phyloP scores from a whole-genome alignment of 164 flowering plant species.

The Aristolochia contorta region DNA sequence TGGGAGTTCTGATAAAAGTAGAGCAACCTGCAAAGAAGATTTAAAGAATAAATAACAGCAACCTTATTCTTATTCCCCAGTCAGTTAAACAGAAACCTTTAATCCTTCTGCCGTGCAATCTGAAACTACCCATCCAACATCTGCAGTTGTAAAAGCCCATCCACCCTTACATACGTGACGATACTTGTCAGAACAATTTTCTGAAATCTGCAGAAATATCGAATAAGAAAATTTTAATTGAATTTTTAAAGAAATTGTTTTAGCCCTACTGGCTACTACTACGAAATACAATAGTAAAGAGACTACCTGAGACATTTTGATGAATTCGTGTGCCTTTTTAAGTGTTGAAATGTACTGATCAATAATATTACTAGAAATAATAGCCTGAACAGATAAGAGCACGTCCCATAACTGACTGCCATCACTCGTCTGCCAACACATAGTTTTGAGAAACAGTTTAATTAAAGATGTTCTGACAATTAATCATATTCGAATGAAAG shows the following conservation, averaged over 20 bases:
- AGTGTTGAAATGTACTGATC: conserved; percentile 42
- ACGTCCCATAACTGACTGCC: conserved; percentile 79
- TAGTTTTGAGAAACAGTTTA: background rate
- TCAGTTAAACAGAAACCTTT: no score
- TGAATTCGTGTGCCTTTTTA: conserved; percentile 41
- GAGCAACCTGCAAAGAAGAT: no score
- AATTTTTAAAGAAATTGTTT: background rate
- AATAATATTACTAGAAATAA: conserved; percentile 38
- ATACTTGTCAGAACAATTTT: no score
- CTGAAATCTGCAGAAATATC: no score
- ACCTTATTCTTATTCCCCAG: no score
- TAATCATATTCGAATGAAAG: background rate
- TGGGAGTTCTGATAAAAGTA: no score
- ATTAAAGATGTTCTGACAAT: background rate
- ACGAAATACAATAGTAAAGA: background rate
- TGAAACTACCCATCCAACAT: no score
- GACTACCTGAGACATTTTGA: conserved; percentile 51
- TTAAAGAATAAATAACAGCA: no score
- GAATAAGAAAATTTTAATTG: background rate
- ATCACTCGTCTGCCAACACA: conserved; percentile 44
- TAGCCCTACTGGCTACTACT: background rate
- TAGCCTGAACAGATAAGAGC: conserved; percentile 53
- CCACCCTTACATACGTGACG: no score
- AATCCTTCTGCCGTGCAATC: no score
- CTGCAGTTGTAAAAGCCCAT: no score